phyloP scores from a whole-genome alignment of 331 rosid genomes.

The Prunus yedoensis region DNA sequence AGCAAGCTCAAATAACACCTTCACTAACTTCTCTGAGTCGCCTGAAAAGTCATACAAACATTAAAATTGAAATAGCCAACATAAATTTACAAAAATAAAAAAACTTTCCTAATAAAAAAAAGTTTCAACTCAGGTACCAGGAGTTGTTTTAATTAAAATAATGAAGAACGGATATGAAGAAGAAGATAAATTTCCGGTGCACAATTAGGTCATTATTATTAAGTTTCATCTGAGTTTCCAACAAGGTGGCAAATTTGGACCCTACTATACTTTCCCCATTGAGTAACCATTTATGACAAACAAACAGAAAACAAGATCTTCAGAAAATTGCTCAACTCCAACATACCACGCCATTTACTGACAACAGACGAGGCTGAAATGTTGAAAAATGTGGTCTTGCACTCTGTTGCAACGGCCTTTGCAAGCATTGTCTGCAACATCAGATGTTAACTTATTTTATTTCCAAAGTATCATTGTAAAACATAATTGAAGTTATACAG shows the following conservation, averaged over 20 bases:
- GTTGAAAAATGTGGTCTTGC: slow-evolving; percentile 98
- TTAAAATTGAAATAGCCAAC: background rate
- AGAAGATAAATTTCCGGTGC: background rate
- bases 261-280: background rate
- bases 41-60: slow-evolving; percentile 54
- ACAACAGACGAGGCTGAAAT: slow-evolving; percentile 97
- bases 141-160: too few relatives aligned
- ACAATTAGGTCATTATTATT: background rate
- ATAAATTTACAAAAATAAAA: background rate
- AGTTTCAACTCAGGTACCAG: too few relatives aligned
- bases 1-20: slow-evolving; percentile 92
- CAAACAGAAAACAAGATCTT: slow-evolving; percentile 1
- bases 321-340: slow-evolving; percentile 7
- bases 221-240: background rate
- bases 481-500: too few relatives aligned
- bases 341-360: slow-evolving; percentile 99
- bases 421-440: slow-evolving; percentile 95
- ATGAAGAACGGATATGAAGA: background rate
- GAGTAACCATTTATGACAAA: background rate
- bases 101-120: background rate
- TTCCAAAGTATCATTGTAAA: slow-evolving; percentile 10
- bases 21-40: slow-evolving; percentile 89
- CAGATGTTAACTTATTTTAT: background rate
- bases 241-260: background rate
- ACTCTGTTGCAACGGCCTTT: slow-evolving; percentile 98